Percentiles rank a stretch among this genome's conserved stretches.
These are phyloP conservation scores for Blastocystis sp. DNA, from an alignment of 352 stramenopile genomes.

Conservation along the genomic window DNA sequence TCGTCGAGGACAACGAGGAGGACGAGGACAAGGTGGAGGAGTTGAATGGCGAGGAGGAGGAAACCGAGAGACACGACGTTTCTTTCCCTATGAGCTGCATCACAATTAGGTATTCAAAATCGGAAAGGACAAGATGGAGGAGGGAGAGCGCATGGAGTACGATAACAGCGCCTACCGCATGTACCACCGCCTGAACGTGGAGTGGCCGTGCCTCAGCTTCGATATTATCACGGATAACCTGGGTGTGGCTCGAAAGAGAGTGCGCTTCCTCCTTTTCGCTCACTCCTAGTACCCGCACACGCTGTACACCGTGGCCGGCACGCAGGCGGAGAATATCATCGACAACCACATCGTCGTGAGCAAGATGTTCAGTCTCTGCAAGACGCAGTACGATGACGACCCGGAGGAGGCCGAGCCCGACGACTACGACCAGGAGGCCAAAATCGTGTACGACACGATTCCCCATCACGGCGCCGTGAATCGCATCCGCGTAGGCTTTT, in stretches of 20 bases:
- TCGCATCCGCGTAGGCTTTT: conserved; percentile 78
- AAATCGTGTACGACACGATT: conserved; percentile 90
- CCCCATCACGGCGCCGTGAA: conserved; percentile 91
- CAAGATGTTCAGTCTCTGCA: conserved; percentile 92
- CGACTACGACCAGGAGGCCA: conserved; percentile 87
- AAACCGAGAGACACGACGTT: conserved; percentile 71
- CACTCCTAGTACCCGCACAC: conserved; percentile 86
- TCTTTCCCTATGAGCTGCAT: background rate
- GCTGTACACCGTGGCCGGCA: conserved; percentile 90
- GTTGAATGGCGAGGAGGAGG: conserved; percentile 44
- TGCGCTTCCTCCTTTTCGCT: conserved; percentile 12
- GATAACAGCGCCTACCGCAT: conserved; percentile 97
- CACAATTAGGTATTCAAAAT: conserved; percentile 86
- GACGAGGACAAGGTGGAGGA: conserved; percentile 76
- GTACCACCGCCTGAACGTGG: conserved; percentile 93
- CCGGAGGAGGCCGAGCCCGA: conserved; percentile 78
- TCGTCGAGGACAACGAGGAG: conserved; percentile 80
- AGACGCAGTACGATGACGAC: conserved; percentile 81
- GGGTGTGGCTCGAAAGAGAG: conserved; percentile 82
- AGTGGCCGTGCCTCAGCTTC: conserved; percentile 95
- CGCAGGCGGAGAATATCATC: conserved; percentile 85
- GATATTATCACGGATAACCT: conserved; percentile 92
- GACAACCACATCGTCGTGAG: conserved; percentile 96
- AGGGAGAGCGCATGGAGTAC: conserved; percentile 93
- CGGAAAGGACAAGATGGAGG: conserved; percentile 81